Percentiles rank a stretch among this genome's conserved stretches.
Evolutionary conservation across 768 basidiomycete species (phyloP).

Genomic region (Termitomyces sp.): DNA sequence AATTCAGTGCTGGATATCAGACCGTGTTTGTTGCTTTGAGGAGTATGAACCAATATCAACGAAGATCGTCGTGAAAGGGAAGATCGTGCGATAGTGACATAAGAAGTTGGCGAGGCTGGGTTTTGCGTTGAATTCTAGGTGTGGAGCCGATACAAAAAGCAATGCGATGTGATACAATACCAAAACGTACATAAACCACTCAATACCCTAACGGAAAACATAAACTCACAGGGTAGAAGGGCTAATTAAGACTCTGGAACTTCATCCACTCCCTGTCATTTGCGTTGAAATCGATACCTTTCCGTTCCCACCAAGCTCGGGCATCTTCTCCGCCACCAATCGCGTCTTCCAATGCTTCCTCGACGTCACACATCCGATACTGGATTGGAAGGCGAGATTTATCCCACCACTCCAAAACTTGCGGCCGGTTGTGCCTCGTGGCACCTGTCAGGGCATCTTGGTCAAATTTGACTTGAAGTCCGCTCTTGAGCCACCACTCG

Average conservation of each 20-base stretch:
- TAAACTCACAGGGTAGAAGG: constrained; percentile 12
- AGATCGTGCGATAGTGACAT: not conserved
- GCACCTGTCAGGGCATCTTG: constrained; percentile 76
- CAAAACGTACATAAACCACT: not conserved
- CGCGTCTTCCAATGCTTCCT: constrained; percentile 86
- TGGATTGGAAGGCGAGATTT: constrained; percentile 72
- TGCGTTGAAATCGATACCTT: constrained; percentile 80
- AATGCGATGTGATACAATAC: not conserved
- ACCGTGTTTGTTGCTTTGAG: not conserved
- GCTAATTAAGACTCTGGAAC: constrained; percentile 65
- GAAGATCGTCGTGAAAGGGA: not conserved
- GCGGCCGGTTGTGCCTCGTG: constrained; percentile 75
- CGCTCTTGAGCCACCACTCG: constrained; percentile 80
- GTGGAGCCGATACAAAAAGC: not conserved
- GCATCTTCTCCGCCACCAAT: constrained; percentile 75
- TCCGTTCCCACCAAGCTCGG: constrained; percentile 74
- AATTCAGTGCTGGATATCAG: constrained; percentile 19
- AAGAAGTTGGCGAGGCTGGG: not conserved
- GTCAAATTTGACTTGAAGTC: constrained; percentile 73
- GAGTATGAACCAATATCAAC: not conserved
- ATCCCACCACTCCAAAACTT: constrained; percentile 88
- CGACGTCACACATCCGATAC: constrained; percentile 88
- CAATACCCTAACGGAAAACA: not conserved
- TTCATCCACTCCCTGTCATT: constrained; percentile 90
- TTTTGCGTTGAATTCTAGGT: not conserved